Base-by-base conservation (phyloP, 2,329 filamentous ascomycete species). In the Fusarium sp. region DNA sequence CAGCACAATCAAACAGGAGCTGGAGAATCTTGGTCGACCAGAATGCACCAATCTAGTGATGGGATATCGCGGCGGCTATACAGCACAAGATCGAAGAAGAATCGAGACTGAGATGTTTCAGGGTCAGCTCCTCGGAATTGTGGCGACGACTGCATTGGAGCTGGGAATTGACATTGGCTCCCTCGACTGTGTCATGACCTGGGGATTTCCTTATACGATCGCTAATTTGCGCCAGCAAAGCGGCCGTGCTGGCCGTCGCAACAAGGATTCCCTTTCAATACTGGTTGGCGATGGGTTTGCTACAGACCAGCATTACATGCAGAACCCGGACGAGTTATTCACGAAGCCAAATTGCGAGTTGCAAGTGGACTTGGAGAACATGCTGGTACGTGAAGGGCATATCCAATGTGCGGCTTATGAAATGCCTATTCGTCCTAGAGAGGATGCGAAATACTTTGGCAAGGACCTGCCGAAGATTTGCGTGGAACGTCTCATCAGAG, bases 21-120 rank as follows among this genome's bases (percentile, higher is more conserved):
- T 98, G 8, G 85, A 88, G 38, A 84, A 84, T 3, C 83, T 97
- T 2, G 93, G 94, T 25, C 86, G 94, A 44, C 81, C 88, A 5
- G 94, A 97, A 74, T 91, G 93, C 40, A 88, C 89, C 74, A 88
- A 88, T 29, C 85, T 95, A 48, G 93, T 99, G 2, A 98, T 97
- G 94, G 94, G 93, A 1, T 99, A 99, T 76, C 90, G 96, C 67
- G 96, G 96, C 25, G 96, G 96, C 0, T 99, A 99, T 77, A 97
- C 94, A 5, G 90, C 95, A 3, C 92, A 97, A 78, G 96, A 99
- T 75, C 87, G 96, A 59, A 88, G 96, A 20, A 86, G 88, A 59
- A 98, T 99, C 63, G 96, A 99, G 79, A 89, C 87, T 27, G 94
- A 98, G 77, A 98, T 99, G 96, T 99, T 99, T 73, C 92, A 97